A percentile compares a stretch with the other conserved stretches of the same genome.
phyloP scores from a whole-genome alignment of 352 stramenopile species.

The Phytophthora ramorum region DNA sequence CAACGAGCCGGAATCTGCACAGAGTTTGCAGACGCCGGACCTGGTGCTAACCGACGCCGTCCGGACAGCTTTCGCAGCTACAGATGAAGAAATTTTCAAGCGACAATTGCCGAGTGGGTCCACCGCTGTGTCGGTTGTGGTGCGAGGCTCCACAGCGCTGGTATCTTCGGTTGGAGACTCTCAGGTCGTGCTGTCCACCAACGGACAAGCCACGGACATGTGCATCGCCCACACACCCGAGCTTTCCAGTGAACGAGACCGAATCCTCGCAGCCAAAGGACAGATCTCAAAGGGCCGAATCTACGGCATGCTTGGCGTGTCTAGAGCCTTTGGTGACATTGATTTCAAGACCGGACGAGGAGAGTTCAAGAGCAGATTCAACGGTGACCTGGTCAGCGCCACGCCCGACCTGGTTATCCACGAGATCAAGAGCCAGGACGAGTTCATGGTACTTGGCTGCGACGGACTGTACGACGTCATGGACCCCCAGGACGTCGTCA shows the following conservation, averaged over 20 bases:
- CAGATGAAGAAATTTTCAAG: slow-evolving; percentile 79
- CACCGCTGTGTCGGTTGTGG: slow-evolving; percentile 68
- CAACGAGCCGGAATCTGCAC: slow-evolving; percentile 37
- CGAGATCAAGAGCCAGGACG: slow-evolving; percentile 59
- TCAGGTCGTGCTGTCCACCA: slow-evolving; percentile 75
- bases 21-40: slow-evolving; percentile 23
- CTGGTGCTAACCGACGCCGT: slow-evolving; percentile 42
- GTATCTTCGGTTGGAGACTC: slow-evolving; percentile 85
- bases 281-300: slow-evolving; percentile 86
- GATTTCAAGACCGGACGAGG: slow-evolving; percentile 88
- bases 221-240: slow-evolving; percentile 78
- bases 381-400: slow-evolving; percentile 80
- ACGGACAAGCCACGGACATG: slow-evolving; percentile 60
- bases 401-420: slow-evolving; percentile 73
- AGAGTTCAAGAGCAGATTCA: slow-evolving; percentile 83
- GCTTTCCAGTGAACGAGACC: slow-evolving; percentile 69
- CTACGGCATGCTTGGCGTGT: slow-evolving; percentile 85
- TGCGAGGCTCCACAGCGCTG: slow-evolving; percentile 57
- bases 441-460: slow-evolving; percentile 86
- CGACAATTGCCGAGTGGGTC: slow-evolving; percentile 78
- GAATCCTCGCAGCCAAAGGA: slow-evolving; percentile 86
- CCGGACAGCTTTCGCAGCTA: slow-evolving; percentile 56
- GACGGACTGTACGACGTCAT: slow-evolving; percentile 91
- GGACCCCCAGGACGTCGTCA: slow-evolving; percentile 78
- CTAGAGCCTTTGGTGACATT: slow-evolving; percentile 85